phyloP scores from a whole-genome alignment of 805 yeast genomes.

The Nakazawaea wyomingensis region DNA sequence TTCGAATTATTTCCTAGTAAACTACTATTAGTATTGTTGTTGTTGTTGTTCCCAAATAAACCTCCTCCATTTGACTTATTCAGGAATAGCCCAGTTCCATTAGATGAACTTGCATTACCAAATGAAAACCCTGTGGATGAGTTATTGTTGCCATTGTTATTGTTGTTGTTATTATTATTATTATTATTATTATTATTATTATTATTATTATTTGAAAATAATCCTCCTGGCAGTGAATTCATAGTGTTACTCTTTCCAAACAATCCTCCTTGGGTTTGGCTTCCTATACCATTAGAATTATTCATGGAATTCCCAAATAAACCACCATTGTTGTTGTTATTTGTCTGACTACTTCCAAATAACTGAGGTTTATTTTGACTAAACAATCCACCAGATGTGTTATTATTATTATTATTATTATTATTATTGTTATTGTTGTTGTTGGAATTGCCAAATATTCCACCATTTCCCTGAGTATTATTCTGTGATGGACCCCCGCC shows the following conservation, averaged over 20 bases:
- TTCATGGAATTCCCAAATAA: not conserved
- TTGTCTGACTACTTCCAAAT: slow-evolving; percentile 2
- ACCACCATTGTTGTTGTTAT: not conserved
- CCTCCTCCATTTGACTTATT: slow-evolving; percentile 18
- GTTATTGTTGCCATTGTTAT: too few relatives aligned
- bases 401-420: slow-evolving; percentile 1
- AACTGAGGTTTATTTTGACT: not conserved
- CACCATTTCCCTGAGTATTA: slow-evolving; percentile 14
- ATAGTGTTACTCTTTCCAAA: slow-evolving; percentile 22
- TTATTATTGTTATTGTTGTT: slow-evolving; percentile 5
- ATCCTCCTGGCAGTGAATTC: slow-evolving; percentile 12
- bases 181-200: slow-evolving; percentile 6
- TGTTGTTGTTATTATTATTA: too few relatives aligned
- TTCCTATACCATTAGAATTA: slow-evolving; percentile 19
- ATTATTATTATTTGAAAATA: slow-evolving; percentile 17
- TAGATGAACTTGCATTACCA: slow-evolving; percentile 19
- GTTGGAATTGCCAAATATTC: slow-evolving; percentile 20
- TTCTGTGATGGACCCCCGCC: slow-evolving; percentile 25
- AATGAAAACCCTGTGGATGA: slow-evolving; percentile 23
- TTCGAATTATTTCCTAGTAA: too few relatives aligned
- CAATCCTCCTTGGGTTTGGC: slow-evolving; percentile 26
- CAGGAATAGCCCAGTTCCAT: slow-evolving; percentile 1
- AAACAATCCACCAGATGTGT: slow-evolving; percentile 1
- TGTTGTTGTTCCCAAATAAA: slow-evolving; percentile 19
- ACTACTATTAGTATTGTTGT: slow-evolving; percentile 7